Base-by-base conservation (phyloP, 2,329 filamentous ascomycete species). In the Phaeosphaeria sp. region DNA sequence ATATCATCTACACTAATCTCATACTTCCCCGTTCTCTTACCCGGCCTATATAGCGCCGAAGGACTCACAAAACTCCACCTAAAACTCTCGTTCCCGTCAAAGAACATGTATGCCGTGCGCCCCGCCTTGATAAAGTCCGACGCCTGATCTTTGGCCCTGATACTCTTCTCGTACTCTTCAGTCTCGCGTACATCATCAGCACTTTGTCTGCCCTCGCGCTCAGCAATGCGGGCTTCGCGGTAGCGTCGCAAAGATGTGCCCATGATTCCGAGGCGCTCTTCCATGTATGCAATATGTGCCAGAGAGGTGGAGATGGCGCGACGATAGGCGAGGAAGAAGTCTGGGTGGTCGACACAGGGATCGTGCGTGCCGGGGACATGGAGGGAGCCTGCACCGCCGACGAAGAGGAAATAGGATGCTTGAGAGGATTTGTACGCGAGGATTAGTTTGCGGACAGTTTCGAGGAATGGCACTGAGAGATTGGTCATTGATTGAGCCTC, bases 61-160 rank as follows among this genome's bases (percentile, higher is more conserved):
- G 74, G 75, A 5, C 63, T 68, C 15, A 76, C 73, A 63, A 74
- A 77, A 41, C 61, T 69, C 75, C 75, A 77, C 13, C 48, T 50
- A 48, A 77, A 77, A 13, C 55, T 61, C 50, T 62, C 66, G 30
- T 76, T 73, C 4, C 72, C 72, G 30, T 76, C 72, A 11, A 77
- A 77, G 33, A 77, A 76, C 72, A 76, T 76, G 43, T 54, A 76
- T 22, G 67, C 68, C n/a, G 74, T 72, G 1, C 75, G 57, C 1
- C 66, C 72, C 1, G 72, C 74, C 22, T 69, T 73, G 17, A 76
- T 74, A 17, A 76, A 76, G 57, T 72, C 68, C 0, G 56, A 62
- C 1, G 72, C 69, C 3, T 55, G 48, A 20, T 75, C 72, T 23
- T 72, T 72, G 2, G 13, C 33, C 25, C 55, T 65, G 17, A 74